Conservation (phyloP, 768 basidiomycete species). For the Russula emetica region DNA sequence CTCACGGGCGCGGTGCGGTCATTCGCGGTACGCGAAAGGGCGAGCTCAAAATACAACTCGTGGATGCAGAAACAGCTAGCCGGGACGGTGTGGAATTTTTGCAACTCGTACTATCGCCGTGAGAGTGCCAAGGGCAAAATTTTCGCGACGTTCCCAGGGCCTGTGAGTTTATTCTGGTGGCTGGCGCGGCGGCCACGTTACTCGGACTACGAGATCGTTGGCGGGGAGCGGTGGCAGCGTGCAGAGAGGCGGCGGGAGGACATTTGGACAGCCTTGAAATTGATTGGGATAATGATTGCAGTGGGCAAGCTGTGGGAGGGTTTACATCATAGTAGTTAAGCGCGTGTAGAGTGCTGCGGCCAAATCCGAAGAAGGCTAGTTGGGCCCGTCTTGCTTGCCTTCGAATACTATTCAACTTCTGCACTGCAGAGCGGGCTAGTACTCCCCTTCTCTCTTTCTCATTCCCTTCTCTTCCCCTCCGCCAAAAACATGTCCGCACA, state of each 20-base stretch:
- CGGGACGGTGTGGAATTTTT: slow-evolving; percentile 50
- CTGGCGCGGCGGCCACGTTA: slow-evolving; percentile 39
- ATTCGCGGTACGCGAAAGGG: slow-evolving; percentile 46
- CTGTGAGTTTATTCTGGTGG: slow-evolving; percentile 51
- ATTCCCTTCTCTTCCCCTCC: slow-evolving; percentile 20
- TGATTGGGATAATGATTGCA: too few species aligned
- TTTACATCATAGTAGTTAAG: background rate
- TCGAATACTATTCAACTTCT: background rate
- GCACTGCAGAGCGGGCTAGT: background rate
- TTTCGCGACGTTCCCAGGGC: slow-evolving; percentile 52
- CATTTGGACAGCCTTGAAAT: too few species aligned
- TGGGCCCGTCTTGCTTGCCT: background rate
- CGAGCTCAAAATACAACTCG: slow-evolving; percentile 47
- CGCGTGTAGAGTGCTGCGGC: background rate
- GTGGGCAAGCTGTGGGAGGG: too few species aligned
- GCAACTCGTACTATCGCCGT: slow-evolving; percentile 50
- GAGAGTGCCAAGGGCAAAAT: slow-evolving; percentile 39
- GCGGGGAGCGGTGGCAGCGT: slow-evolving; percentile 37
- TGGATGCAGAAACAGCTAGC: slow-evolving; percentile 48
- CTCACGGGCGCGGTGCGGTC: slow-evolving; percentile 46
- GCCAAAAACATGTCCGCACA: slow-evolving; percentile 33
- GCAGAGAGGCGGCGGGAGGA: slow-evolving; percentile 17
- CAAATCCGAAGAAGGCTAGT: background rate
- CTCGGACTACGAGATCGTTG: too few species aligned
- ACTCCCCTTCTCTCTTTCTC: slow-evolving; percentile 19